Evolutionary conservation across 2,329 filamentous ascomycete species (phyloP).

Genomic region (Trichoderma sp.): DNA sequence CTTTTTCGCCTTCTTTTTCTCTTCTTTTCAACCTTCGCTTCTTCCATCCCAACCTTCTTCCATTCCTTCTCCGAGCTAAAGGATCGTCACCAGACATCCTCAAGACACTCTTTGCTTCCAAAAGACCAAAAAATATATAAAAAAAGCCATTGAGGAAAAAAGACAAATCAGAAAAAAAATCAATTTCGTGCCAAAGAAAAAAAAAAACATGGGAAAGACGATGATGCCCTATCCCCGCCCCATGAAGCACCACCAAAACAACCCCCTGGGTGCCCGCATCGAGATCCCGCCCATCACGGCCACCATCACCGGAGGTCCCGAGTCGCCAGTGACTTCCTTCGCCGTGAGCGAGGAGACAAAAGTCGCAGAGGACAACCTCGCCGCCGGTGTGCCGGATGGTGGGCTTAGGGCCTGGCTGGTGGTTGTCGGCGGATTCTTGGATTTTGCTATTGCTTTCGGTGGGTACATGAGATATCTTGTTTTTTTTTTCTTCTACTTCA

Average conservation of each 20-base stretch:
- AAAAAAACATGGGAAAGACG: not conserved
- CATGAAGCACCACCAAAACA: not conserved
- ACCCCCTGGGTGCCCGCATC: not conserved
- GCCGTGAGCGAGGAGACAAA: not conserved
- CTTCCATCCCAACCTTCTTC: not conserved
- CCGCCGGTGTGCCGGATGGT: conserved; percentile 25
- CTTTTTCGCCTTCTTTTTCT: not conserved
- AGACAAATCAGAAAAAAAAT: not conserved
- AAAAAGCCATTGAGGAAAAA: not conserved
- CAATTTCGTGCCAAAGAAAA: not conserved
- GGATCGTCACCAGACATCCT: not conserved
- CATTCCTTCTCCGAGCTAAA: not conserved
- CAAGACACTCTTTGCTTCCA: not conserved
- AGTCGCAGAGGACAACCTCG: not conserved
- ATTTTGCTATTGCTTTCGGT: conserved; percentile 31
- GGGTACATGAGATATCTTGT: not conserved
- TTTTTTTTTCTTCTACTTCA: too few relatives aligned
- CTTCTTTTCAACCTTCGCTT: not conserved
- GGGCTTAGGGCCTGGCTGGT: conserved; percentile 32
- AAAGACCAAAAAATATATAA: not conserved
- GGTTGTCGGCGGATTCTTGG: conserved; percentile 32
- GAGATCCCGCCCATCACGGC: not conserved
- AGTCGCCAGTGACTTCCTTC: not conserved
- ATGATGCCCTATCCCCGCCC: not conserved
- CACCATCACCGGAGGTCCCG: not conserved